Conservation (phyloP, 345 rosid species). For the Kernera saxatilis region DNA sequence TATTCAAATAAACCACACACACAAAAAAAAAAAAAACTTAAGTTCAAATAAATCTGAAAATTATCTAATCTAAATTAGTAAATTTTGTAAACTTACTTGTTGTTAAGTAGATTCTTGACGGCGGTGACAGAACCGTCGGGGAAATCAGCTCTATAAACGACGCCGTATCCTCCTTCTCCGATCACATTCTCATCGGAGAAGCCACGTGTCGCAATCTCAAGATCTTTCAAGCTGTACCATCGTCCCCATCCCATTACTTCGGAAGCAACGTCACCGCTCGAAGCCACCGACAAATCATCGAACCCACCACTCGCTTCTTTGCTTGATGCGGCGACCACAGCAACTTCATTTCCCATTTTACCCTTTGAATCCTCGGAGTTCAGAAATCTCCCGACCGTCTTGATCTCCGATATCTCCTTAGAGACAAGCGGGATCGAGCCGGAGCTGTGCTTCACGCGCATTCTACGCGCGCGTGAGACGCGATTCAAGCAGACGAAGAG, state of each 20-base stretch:
- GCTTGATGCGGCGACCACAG: background rate
- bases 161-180: slow-evolving; percentile 97
- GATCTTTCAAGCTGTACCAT: slow-evolving; percentile 82
- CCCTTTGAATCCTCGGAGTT: slow-evolving; percentile 20
- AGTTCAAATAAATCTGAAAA: too few relatives aligned
- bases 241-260: slow-evolving; percentile 81
- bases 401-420: slow-evolving; percentile 69
- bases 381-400: slow-evolving; percentile 34
- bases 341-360: slow-evolving; percentile 29
- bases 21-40: too few relatives aligned
- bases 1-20: background rate
- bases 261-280: slow-evolving; percentile 46
- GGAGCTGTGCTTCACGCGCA: slow-evolving; percentile 63
- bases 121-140: slow-evolving; percentile 77
- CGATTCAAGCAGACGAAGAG: slow-evolving; percentile 50
- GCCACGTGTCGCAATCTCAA: slow-evolving; percentile 77
- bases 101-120: slow-evolving; percentile 82
- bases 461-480: slow-evolving; percentile 45
- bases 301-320: slow-evolving; percentile 39
- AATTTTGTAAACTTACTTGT: slow-evolving; percentile 50
- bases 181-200: slow-evolving; percentile 72
- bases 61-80: background rate
- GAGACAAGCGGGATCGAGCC: slow-evolving; percentile 69
- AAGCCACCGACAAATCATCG: slow-evolving; percentile 36
- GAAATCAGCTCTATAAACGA: slow-evolving; percentile 75